Evolutionary conservation across 805 yeast species (phyloP).

Genomic region (Kazachstania viticola): DNA sequence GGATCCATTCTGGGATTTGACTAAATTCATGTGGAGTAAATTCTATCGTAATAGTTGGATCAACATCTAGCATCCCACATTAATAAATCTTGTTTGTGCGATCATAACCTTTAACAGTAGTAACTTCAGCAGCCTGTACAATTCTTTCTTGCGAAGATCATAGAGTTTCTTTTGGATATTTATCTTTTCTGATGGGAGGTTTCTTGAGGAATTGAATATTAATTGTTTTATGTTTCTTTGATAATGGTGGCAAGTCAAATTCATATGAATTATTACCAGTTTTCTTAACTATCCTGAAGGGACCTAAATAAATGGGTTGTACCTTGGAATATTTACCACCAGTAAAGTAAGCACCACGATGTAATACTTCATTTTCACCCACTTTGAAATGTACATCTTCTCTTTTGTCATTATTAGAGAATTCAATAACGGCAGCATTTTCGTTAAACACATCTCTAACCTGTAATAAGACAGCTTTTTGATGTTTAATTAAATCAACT

Average conservation of each 20-base stretch:
- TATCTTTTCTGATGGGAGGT: too few relatives aligned
- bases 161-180: not conserved
- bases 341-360: not conserved
- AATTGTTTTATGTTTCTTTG: too few relatives aligned
- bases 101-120: constrained; percentile 3
- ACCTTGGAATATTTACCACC: not conserved
- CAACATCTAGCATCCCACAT: constrained; percentile 3
- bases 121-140: constrained; percentile 1
- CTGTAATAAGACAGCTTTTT: not conserved
- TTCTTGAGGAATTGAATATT: too few relatives aligned
- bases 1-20: not conserved
- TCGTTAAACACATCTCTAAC: not conserved
- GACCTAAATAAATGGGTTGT: not conserved
- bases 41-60: constrained; percentile 1
- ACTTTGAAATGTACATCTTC: not conserved
- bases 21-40: constrained; percentile 1
- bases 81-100: constrained; percentile 1
- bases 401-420: not conserved
- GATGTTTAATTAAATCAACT: not conserved
- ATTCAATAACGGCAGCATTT: not conserved
- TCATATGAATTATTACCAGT: too few relatives aligned
- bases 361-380: not conserved
- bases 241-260: too few relatives aligned
- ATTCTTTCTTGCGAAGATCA: constrained; percentile 1
- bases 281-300: not conserved